Evolutionary conservation across 495 filamentous ascomycete species (phyloP).

Genomic region (Neurospora intermedia): DNA sequence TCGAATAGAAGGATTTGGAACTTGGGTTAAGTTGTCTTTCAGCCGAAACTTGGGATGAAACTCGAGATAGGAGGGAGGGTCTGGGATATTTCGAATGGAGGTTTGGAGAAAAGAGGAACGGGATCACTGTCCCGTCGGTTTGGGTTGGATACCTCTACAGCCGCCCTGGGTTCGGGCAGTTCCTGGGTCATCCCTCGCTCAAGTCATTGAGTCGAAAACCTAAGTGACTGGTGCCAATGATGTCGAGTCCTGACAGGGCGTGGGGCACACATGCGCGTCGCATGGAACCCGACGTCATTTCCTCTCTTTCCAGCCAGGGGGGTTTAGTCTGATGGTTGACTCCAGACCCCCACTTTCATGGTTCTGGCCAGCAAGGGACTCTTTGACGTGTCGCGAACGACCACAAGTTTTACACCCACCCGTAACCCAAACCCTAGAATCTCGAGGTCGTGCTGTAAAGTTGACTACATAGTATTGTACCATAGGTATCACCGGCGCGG

Average conservation of each 20-base stretch:
- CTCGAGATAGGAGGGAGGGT: not conserved
- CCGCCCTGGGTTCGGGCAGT: not conserved
- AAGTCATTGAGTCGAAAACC: not conserved
- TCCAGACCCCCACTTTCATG: not conserved
- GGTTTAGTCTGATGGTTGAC: not conserved
- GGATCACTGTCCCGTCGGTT: not conserved
- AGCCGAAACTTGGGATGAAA: not conserved
- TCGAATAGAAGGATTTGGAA: not conserved
- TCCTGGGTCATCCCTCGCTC: not conserved
- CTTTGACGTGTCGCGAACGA: not conserved
- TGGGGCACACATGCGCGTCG: slow-evolving; percentile 4
- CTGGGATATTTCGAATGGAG: not conserved
- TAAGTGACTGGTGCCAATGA: not conserved
- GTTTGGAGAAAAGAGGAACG: not conserved
- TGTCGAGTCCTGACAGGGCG: slow-evolving; percentile 6
- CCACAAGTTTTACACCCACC: not conserved
- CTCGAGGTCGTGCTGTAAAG: not conserved
- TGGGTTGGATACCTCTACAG: not conserved
- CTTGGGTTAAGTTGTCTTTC: not conserved
- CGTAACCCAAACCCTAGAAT: not conserved
- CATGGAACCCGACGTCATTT: slow-evolving; percentile 7
- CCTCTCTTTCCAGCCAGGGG: slow-evolving; percentile 1
- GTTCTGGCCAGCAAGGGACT: not conserved
- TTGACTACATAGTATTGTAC: too few species aligned
- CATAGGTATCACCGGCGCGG: not conserved